Evolutionary conservation across 305 asterid genomes (phyloP), one percentile per base, ranked within the genome.

Genomic region (Rubia peregrina): DNA sequence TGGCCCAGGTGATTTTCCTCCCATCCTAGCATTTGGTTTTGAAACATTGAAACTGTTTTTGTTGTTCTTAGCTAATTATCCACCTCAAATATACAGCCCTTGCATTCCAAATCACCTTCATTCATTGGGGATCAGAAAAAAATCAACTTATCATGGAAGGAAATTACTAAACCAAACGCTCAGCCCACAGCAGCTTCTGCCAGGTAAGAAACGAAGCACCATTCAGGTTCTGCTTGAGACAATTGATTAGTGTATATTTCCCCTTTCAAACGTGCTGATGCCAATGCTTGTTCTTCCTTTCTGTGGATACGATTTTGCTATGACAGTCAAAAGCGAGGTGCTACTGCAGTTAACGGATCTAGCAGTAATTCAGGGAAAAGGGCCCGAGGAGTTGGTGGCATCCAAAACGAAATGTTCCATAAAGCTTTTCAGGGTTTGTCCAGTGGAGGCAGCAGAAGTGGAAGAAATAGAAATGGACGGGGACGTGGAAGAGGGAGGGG

Each of bases 51-150:
- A 21, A n/a, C 36, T 51, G 6, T 9, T 51, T 38, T 11, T 49
- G 43, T 59, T 67, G 48, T 43, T 69, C 43, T 26, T 66, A 61
- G 67, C 82, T 83, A 41, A 44, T 22, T 14, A 74, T 57, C 21
- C 48, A 17, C 14, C 38, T 21, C 67, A 71, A 19, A 9, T 73
- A 26, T 87, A 65, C 78, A 93, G 97, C 87, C 95, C n/a, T 79
- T 93, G 95, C 96, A 85, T 80, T 76, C 87, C 61, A 93, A 93
- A 82, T 85, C 90, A 36, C 98, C 98, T 71, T 85, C 91, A 26
- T 93, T 93, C 78, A 85, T 85, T 0, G 95, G 95, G 65, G 97
- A 88, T 84, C 83, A 84, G 83, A 93, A 86, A 83, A 93, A 86
- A 80, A 81, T 88, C 14, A 87, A 74, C 78, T 81, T 90, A 83